A percentile compares a stretch with the other conserved stretches of the same genome.
phyloP scores from a whole-genome alignment of 2,329 filamentous ascomycete species.

The Xylaria sp. region DNA sequence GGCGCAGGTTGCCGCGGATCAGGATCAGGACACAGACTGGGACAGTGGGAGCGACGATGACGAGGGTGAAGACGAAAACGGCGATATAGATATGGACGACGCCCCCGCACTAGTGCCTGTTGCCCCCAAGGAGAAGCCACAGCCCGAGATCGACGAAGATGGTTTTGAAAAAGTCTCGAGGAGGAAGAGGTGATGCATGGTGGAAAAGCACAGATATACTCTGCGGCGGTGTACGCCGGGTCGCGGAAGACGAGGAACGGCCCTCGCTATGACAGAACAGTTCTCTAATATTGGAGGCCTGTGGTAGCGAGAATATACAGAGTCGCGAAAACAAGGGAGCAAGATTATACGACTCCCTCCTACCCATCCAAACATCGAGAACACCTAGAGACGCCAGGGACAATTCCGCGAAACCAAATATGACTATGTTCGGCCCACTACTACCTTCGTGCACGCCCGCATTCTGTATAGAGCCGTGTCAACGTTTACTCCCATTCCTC shows the following conservation, averaged over 20 bases:
- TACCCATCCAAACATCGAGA: constrained; percentile 37
- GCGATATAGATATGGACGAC: constrained; percentile 75
- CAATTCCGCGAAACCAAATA: constrained; percentile 28
- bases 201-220: constrained; percentile 21
- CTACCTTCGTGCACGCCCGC: constrained; percentile 4
- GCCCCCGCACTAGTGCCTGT: constrained; percentile 68
- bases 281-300: constrained; percentile 23
- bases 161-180: constrained; percentile 81
- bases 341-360: constrained; percentile 20
- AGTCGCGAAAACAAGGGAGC: constrained; percentile 33
- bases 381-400: constrained; percentile 37
- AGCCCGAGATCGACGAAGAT: constrained; percentile 82
- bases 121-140: constrained; percentile 69
- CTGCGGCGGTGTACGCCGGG: not conserved
- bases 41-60: constrained; percentile 69
- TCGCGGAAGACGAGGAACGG: constrained; percentile 1
- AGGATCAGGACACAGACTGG: constrained; percentile 57
- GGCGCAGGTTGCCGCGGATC: constrained; percentile 47
- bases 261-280: constrained; percentile 5
- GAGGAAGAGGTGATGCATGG: constrained; percentile 65
- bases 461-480: constrained; percentile 8
- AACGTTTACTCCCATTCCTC: constrained; percentile 50
- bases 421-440: constrained; percentile 20
- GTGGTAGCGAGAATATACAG: constrained; percentile 44
- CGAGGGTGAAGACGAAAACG: constrained; percentile 62